Evolutionary conservation across 2,329 filamentous ascomycete species (phyloP), one percentile per base, ranked within the genome.

Genomic region (Mycocentrospora acerina): DNA sequence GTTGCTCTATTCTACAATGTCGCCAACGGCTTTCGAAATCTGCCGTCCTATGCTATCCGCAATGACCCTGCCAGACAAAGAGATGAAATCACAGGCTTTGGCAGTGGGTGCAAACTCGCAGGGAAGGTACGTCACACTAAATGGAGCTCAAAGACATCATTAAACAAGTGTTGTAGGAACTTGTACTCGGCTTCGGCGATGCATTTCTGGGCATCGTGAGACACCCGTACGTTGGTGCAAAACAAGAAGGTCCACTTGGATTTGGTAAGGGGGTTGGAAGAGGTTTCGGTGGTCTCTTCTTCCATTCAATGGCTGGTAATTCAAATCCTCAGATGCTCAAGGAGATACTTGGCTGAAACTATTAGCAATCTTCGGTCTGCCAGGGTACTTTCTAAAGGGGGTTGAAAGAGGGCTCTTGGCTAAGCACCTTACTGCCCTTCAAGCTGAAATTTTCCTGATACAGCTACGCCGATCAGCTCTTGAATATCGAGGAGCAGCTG

Each of bases 131-230:
- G 10, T 22, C 7, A 3, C 7, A 16, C 13, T 9, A 22, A 6
- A 22, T 5, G 5, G 9, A 22, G 5, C 9, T 22, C n/a, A n/a
- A 6, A 5, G 19, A 9, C 7, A 12, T 28, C 4, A 24, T 30
- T 39, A n/a, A 39, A 24, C 1, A 2, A 17, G 3, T 13, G 7
- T 26, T 4, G n/a, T 24, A 42, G 68, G 86, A 88, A 61, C 82
- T 91, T 39, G 82, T 80, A 0, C 76, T 83, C 38, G 86, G 88
- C 0, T 70, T 93, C 24, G 89, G 80, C 59, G 87, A 91, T 57
- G 88, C 87, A 2, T 79, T 90, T 18, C 80, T 86, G 1, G 88
- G 88, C 0, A 68, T 93, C 2, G 75, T 90, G 9, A 89, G 80
- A 0, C 88, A 91, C 49, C 89, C 88, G 0, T 62, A 83, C 1